These are phyloP conservation scores for Phytophthora sansomeana DNA, from an alignment of 352 stramenopile genomes.

Conservation along the genomic window DNA sequence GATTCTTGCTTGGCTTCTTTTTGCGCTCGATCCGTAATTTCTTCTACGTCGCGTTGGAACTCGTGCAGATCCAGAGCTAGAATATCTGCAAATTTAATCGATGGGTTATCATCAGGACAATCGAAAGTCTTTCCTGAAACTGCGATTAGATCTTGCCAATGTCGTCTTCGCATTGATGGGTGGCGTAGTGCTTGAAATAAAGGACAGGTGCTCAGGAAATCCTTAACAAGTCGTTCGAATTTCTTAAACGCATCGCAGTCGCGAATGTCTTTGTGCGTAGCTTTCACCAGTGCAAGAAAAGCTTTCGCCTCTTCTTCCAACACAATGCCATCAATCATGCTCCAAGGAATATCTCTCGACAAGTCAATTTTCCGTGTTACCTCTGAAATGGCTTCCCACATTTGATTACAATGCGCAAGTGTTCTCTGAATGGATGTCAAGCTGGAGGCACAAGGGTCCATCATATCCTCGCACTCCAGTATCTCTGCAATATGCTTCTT, in stretches of 20 bases:
- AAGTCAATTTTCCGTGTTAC: constrained; percentile 91
- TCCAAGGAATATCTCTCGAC: constrained; percentile 92
- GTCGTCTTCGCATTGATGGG: constrained; percentile 73
- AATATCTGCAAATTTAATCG: constrained; percentile 82
- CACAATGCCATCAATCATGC: constrained; percentile 89
- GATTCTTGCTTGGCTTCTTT: constrained; percentile 94
- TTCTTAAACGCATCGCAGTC: constrained; percentile 93
- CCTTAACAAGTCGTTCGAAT: constrained; percentile 78
- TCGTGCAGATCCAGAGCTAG: constrained; percentile 85
- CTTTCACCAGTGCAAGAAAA: constrained; percentile 90
- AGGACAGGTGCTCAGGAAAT: constrained; percentile 81
- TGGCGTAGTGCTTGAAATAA: constrained; percentile 84
- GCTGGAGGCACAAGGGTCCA: constrained; percentile 82
- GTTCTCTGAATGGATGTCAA: constrained; percentile 80
- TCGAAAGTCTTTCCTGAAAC: constrained; percentile 68
- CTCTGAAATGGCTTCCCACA: constrained; percentile 90
- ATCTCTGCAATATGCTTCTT: constrained; percentile 93
- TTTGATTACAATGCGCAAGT: constrained; percentile 74
- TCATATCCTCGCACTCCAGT: constrained; percentile 92
- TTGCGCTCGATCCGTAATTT: constrained; percentile 91
- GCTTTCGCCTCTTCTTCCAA: constrained; percentile 95
- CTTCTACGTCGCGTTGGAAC: constrained; percentile 86
- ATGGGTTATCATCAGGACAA: constrained; percentile 72
- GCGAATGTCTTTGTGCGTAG: constrained; percentile 86
- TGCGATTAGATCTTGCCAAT: constrained; percentile 77